Conservation (phyloP, 495 filamentous ascomycete genomes). For the Ascodesmis nigricans region DNA sequence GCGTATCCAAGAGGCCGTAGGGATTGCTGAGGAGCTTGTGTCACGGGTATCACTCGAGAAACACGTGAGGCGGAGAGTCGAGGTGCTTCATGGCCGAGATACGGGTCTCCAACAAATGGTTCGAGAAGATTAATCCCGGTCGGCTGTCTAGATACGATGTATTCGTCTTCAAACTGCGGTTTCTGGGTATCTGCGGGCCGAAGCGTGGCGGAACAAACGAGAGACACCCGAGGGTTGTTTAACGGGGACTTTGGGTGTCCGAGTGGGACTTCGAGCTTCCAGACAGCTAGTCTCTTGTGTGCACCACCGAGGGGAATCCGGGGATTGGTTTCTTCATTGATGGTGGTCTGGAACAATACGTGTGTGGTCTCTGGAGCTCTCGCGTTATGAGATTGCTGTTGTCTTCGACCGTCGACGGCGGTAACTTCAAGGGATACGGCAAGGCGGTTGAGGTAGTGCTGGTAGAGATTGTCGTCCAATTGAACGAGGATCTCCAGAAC, state of each 20-base stretch:
- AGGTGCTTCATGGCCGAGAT: slow-evolving; percentile 40
- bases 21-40: slow-evolving; percentile 33
- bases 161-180: slow-evolving; percentile 37
- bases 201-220: slow-evolving; percentile 49
- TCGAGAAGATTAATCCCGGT: slow-evolving; percentile 65
- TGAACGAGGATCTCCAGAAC: slow-evolving; percentile 20
- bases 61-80: slow-evolving; percentile 62
- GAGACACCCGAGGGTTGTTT: slow-evolving; percentile 54
- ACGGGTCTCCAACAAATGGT: slow-evolving; percentile 47
- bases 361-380: slow-evolving; percentile 21
- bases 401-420: slow-evolving; percentile 18
- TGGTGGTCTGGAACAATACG: slow-evolving; percentile 28
- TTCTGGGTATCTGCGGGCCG: slow-evolving; percentile 33
- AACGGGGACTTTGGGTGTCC: slow-evolving; percentile 56
- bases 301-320: slow-evolving; percentile 30
- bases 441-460: slow-evolving; percentile 18
- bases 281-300: slow-evolving; percentile 45
- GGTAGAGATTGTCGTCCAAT: slow-evolving; percentile 17
- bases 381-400: slow-evolving; percentile 9
- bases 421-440: slow-evolving; percentile 21
- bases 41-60: slow-evolving; percentile 46
- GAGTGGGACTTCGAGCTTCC: slow-evolving; percentile 58
- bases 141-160: slow-evolving; percentile 53
- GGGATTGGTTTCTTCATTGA: slow-evolving; percentile 18
- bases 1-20: slow-evolving; percentile 41